Percentiles rank a stretch among this genome's conserved stretches.
These are phyloP conservation scores for Colletotrichum orchidophilum DNA, from an alignment of 2,329 filamentous ascomycete species.

Conservation along the genomic window DNA sequence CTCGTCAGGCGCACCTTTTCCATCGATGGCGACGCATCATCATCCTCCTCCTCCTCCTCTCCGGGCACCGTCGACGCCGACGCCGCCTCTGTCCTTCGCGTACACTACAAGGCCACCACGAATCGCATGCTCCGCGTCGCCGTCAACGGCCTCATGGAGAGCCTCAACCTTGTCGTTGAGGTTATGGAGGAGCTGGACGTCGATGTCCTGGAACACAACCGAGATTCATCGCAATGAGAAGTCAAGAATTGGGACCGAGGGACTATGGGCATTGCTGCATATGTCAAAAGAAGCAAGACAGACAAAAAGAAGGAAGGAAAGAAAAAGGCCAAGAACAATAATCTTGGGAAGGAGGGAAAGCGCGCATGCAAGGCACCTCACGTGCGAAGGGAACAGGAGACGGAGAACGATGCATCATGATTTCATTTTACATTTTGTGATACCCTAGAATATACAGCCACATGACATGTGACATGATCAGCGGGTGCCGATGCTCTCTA, in stretches of 20 bases:
- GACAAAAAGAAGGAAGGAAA: neutral
- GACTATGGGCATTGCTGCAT: no score
- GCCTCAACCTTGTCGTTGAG: conserved; percentile 81
- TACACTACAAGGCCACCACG: conserved; percentile 86
- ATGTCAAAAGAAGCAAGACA: neutral
- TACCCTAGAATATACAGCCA: conserved; percentile 31
- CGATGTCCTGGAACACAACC: conserved; percentile 70
- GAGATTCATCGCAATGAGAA: neutral
- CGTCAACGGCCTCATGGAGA: conserved; percentile 97
- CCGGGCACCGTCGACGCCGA: conserved; percentile 20
- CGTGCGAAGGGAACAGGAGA: conserved; percentile 1
- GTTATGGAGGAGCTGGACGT: conserved; percentile 92
- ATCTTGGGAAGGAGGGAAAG: neutral
- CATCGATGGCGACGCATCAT: conserved; percentile 49
- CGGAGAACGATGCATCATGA: conserved; percentile 17
- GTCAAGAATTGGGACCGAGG: neutral
- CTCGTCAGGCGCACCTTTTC: conserved; percentile 79
- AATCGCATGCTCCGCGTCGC: conserved; percentile 97
- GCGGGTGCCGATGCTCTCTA: neutral
- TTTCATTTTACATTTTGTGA: conserved; percentile 18
- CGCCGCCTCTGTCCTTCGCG: conserved; percentile 65
- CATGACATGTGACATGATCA: conserved; percentile 6
- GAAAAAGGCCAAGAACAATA: neutral
- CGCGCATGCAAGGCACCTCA: no score
- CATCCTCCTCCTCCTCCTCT: conserved; percentile 14